Conservation (phyloP, 2,329 filamentous ascomycete species). For the Rugonectria rugulosa region DNA sequence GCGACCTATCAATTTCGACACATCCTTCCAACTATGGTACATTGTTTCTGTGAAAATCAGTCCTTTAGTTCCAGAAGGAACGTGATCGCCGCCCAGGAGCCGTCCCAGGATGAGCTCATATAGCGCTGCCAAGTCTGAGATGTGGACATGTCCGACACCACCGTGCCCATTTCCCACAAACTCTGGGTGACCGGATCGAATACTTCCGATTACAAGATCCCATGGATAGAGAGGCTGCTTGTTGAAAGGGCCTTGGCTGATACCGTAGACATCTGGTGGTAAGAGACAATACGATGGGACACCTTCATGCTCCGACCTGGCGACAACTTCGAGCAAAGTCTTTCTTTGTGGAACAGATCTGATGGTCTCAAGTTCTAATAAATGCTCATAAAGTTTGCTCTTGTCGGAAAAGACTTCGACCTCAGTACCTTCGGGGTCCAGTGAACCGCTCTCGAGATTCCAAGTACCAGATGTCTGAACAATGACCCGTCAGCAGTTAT, state of each 20-base stretch:
- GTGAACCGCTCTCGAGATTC: neutral
- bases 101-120: slow-evolving; percentile 11
- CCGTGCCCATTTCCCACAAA: neutral
- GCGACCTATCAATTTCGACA: slow-evolving; percentile 1
- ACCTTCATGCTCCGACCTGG: neutral
- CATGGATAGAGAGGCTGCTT: neutral
- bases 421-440: neutral
- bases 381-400: neutral
- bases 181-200: no score
- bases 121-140: slow-evolving; percentile 14
- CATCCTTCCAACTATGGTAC: slow-evolving; percentile 10
- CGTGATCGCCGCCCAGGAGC: neutral
- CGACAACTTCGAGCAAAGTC: slow-evolving; percentile 8
- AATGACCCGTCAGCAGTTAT: neutral
- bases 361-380: neutral
- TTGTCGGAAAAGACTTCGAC: slow-evolving; percentile 1
- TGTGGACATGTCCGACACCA: slow-evolving; percentile 8
- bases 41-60: slow-evolving; percentile 17
- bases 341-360: neutral
- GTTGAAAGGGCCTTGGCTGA: slow-evolving; percentile 1
- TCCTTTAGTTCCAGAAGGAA: slow-evolving; percentile 4
- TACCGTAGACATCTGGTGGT: slow-evolving; percentile 12
- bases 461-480: slow-evolving; percentile 18
- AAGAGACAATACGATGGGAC: slow-evolving; percentile 13
- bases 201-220: neutral